These are phyloP conservation scores for Metarhizium guizhouense DNA, from an alignment of 2,329 filamentous ascomycete species.

Conservation along the genomic window DNA sequence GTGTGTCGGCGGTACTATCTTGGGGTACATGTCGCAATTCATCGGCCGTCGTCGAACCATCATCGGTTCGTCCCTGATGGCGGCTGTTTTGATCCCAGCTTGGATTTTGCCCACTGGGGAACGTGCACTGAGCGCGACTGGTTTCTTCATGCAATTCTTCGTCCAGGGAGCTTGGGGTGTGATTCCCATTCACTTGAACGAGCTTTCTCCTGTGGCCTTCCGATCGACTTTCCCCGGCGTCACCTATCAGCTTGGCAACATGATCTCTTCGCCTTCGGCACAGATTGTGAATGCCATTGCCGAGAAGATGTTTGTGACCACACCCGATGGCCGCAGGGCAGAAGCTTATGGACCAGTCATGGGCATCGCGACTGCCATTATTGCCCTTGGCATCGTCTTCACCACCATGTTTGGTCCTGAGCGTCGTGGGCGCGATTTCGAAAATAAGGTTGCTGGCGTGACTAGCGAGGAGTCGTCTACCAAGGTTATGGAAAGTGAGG, in stretches of 20 bases:
- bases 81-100: constrained; percentile 55
- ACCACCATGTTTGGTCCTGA: constrained; percentile 66
- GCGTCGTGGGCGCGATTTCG: constrained; percentile 63
- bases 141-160: constrained; percentile 63
- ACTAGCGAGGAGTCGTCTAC: constrained; percentile 13
- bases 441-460: constrained; percentile 39
- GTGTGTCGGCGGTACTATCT: constrained; percentile 62
- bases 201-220: constrained; percentile 62
- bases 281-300: constrained; percentile 72
- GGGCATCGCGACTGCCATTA: constrained; percentile 70
- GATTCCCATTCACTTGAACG: constrained; percentile 65
- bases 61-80: constrained; percentile 49
- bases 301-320: constrained; percentile 49
- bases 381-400: constrained; percentile 57
- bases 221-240: constrained; percentile 62
- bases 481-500: constrained; percentile 20
- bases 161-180: constrained; percentile 59
- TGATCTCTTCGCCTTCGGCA: constrained; percentile 62
- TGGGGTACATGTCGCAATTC: constrained; percentile 69
- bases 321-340: constrained; percentile 44
- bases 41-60: constrained; percentile 64
- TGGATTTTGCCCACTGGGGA: constrained; percentile 61
- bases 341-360: constrained; percentile 68
- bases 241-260: constrained; percentile 67
- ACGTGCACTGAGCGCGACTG: constrained; percentile 49